A percentile compares a stretch with the other conserved stretches of the same genome.
Conservation (phyloP, 129 eudicot species). For the Ambrosia artemisiifolia region DNA sequence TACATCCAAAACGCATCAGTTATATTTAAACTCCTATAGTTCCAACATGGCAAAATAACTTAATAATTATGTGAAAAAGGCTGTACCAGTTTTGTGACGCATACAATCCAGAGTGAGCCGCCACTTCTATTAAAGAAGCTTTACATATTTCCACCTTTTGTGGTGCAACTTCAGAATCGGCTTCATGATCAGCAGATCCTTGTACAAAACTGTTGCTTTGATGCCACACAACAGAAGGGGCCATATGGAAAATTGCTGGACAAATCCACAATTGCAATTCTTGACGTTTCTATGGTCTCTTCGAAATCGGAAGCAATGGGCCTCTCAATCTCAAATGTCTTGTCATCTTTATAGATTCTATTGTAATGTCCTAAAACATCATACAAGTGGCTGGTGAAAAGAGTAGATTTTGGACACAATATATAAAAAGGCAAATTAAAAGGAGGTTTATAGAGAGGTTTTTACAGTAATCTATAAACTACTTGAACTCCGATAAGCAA, state of each 20-base stretch:
- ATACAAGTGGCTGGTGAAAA: not conserved
- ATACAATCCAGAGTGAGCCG: not conserved
- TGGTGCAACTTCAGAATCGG: not conserved
- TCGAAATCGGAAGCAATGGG: not conserved
- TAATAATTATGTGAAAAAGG: too few species aligned
- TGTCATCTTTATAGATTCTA: not conserved
- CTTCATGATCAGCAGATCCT: slow-evolving; percentile 2
- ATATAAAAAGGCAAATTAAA: too few species aligned
- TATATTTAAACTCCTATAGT: too few species aligned
- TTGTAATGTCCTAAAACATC: not conserved
- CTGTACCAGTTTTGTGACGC: not conserved
- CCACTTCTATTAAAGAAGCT: not conserved
- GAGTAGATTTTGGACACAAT: too few species aligned
- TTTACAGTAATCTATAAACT: too few species aligned
- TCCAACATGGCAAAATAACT: too few species aligned
- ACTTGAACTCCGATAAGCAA: too few species aligned
- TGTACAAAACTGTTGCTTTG: not conserved
- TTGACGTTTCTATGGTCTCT: not conserved
- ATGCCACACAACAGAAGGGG: not conserved
- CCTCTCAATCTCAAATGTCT: not conserved
- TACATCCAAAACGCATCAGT: too few species aligned
- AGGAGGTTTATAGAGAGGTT: not conserved
- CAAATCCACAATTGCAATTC: not conserved
- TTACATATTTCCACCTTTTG: not conserved
- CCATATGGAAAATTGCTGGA: not conserved